A percentile compares a stretch with the other conserved stretches of the same genome.
Conservation (phyloP, 106 monocot genomes). For the Allium cepa region DNA sequence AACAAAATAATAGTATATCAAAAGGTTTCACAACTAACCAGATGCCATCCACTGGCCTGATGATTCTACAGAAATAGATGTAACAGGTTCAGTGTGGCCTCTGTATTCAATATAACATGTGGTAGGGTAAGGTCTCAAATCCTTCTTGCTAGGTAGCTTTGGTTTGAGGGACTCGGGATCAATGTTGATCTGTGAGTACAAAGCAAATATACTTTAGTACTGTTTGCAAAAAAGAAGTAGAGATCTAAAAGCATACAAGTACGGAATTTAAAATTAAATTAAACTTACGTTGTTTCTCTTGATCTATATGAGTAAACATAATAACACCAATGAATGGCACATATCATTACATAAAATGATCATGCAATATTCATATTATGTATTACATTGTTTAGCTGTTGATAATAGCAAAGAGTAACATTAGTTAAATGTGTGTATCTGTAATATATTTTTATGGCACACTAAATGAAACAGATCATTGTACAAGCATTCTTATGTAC, state of each 20-base stretch:
- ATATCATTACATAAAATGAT: too few relatives aligned
- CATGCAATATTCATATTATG: too few relatives aligned
- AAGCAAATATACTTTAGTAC: not conserved
- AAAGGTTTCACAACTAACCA: constrained; percentile 38
- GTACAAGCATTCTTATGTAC: too few relatives aligned
- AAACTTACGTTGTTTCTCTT: not conserved
- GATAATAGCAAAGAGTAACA: too few relatives aligned
- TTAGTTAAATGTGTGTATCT: too few relatives aligned
- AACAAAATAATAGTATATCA: not conserved
- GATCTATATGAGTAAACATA: not conserved
- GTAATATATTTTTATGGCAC: too few relatives aligned
- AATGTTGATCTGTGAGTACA: constrained; percentile 70
- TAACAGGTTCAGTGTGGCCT: constrained; percentile 79
- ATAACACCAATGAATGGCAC: too few relatives aligned
- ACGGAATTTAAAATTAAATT: constrained; percentile 1
- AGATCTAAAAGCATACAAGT: not conserved
- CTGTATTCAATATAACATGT: constrained; percentile 90
- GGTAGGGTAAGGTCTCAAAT: constrained; percentile 86
- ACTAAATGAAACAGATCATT: too few relatives aligned
- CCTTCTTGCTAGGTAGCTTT: constrained; percentile 83
- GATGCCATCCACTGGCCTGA: constrained; percentile 95
- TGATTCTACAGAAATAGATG: constrained; percentile 63
- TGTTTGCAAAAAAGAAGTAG: not conserved
- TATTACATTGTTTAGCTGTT: too few relatives aligned
- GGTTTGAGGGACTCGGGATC: constrained; percentile 97